phyloP scores from a whole-genome alignment of 371 early-diverging fungal species.

The Conidiobolus coronatus region DNA sequence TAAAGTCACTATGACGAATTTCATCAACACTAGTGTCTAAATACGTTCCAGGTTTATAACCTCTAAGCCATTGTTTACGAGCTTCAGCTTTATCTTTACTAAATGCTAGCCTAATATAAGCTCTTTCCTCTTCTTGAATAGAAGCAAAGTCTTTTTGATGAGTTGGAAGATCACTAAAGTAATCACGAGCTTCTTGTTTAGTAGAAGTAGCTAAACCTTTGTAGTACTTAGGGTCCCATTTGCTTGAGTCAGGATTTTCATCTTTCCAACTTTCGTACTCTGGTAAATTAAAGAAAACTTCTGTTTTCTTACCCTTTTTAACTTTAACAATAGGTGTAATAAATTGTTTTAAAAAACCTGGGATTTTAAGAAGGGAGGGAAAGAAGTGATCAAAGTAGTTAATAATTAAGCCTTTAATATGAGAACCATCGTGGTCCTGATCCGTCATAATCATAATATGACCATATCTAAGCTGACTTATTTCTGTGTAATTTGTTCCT shows the following conservation, averaged over 20 bases:
- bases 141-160: conserved; percentile 81
- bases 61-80: conserved; percentile 91
- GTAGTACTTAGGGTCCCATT: conserved; percentile 32
- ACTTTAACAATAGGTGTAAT: conserved; percentile 98
- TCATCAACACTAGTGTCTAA: conserved; percentile 65
- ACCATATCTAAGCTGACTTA: conserved; percentile 81
- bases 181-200: conserved; percentile 79
- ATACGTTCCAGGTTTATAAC: conserved; percentile 78
- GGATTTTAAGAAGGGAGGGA: conserved; percentile 83
- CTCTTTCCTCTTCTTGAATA: conserved; percentile 39
- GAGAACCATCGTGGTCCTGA: conserved; percentile 99
- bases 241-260: conserved; percentile 28
- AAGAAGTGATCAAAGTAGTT: conserved; percentile 97
- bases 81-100: conserved; percentile 91
- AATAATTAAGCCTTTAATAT: conserved; percentile 98
- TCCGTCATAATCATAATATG: conserved; percentile 99
- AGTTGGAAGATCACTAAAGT: conserved; percentile 59
- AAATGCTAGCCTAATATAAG: conserved; percentile 93
- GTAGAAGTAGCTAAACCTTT: conserved; percentile 96
- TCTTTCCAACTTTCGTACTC: conserved; percentile 91
- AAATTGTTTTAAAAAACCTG: conserved; percentile 94
- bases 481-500: conserved; percentile 51
- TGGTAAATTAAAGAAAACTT: conserved; percentile 87
- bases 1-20: conserved; percentile 85
- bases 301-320: conserved; percentile 29